Conservation (phyloP, 1,139 yeast species). For the Kodamaea arcana region DNA sequence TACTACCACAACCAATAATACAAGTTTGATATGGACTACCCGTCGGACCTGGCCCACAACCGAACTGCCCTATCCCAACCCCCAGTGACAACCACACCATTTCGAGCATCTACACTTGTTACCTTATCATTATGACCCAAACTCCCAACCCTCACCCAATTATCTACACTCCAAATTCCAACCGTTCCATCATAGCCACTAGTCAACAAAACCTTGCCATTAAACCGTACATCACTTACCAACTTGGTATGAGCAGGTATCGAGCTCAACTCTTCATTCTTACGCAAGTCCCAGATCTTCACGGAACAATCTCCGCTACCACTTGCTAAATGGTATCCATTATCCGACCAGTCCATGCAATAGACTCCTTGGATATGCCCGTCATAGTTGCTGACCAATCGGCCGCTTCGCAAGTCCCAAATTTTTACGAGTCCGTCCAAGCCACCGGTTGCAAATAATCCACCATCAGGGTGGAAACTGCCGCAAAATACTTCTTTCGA, state of each 20-base stretch:
- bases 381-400: slow-evolving; percentile 52
- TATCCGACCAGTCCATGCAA: slow-evolving; percentile 68
- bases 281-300: slow-evolving; percentile 83
- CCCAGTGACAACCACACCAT: slow-evolving; percentile 49
- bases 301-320: slow-evolving; percentile 83
- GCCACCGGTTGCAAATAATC: slow-evolving; percentile 74
- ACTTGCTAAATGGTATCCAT: slow-evolving; percentile 73
- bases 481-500: slow-evolving; percentile 65
- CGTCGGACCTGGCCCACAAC: slow-evolving; percentile 47
- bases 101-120: slow-evolving; percentile 51
- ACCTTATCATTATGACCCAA: slow-evolving; percentile 71
- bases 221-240: slow-evolving; percentile 62
- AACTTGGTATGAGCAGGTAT: slow-evolving; percentile 77
- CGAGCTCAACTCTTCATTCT: slow-evolving; percentile 34
- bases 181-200: slow-evolving; percentile 69
- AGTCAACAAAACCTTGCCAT: slow-evolving; percentile 54
- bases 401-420: slow-evolving; percentile 88
- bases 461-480: slow-evolving; percentile 73
- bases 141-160: slow-evolving; percentile 58
- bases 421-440: slow-evolving; percentile 68
- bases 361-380: slow-evolving; percentile 75
- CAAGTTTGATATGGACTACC: not conserved
- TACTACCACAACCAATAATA: no score
- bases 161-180: slow-evolving; percentile 66
- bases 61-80: slow-evolving; percentile 86